Conservation (phyloP, 179 eudicot genomes). For the Pouteria campechiana region DNA sequence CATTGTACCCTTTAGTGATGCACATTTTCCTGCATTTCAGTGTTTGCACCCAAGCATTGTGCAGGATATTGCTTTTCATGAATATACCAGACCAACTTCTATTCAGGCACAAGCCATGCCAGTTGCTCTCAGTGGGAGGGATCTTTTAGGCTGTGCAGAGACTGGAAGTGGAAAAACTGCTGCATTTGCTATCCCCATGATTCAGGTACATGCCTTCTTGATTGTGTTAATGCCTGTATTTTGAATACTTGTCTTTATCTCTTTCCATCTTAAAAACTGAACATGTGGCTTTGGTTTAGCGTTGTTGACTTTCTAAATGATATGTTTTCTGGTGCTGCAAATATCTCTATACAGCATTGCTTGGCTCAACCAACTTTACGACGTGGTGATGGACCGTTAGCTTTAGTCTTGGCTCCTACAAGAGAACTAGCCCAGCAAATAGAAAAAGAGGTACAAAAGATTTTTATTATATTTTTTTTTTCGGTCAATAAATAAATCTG, state of each 20-base stretch:
- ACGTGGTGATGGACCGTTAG: constrained; percentile 55
- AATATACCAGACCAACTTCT: constrained; percentile 37
- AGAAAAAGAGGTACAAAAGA: constrained; percentile 35
- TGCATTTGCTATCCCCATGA: constrained; percentile 46
- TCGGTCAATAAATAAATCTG: too few relatives aligned
- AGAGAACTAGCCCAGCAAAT: constrained; percentile 59
- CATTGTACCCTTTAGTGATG: background rate
- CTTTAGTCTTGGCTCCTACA: constrained; percentile 48
- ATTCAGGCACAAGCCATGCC: constrained; percentile 56
- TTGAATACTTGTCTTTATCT: background rate
- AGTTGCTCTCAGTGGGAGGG: constrained; percentile 43
- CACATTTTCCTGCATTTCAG: constrained; percentile 8
- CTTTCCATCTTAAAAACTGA: background rate
- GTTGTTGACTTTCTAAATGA: background rate
- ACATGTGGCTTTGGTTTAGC: background rate
- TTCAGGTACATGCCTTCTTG: constrained; percentile 25
- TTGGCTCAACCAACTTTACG: constrained; percentile 36
- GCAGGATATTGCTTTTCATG: constrained; percentile 34
- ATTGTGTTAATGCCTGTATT: constrained; percentile 1
- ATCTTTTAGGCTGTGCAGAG: constrained; percentile 52
- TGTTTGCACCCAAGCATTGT: constrained; percentile 31
- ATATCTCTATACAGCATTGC: constrained; percentile 25
- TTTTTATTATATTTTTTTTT: background rate
- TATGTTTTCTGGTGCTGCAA: too few relatives aligned
- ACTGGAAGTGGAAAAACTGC: constrained; percentile 61